Evolutionary conservation across 2,329 filamentous ascomycete species (phyloP), one percentile per base, ranked within the genome.

Genomic region (Lecanoromycetidae sp.): DNA sequence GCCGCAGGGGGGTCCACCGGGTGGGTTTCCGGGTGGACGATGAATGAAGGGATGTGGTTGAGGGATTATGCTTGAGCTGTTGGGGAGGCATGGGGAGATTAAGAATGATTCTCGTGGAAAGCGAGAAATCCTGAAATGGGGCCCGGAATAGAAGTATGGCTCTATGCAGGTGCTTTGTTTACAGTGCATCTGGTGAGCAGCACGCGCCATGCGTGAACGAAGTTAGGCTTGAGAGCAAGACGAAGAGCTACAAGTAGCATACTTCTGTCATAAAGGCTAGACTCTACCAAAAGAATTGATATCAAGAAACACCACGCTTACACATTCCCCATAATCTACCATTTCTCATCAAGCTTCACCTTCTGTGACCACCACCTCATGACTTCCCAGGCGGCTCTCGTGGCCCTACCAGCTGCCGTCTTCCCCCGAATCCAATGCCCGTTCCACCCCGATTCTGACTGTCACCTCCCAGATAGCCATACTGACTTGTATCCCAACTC

Each of bases 401-500:
- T 9, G 77, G 77, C 12, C 77, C 77, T 53, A 80, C 72, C 55
- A 82, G 80, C 63, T 79, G 77, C 56, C 77, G 69, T 56, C 75
- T 68, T 1, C 65, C 66, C 13, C 75, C 74, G 59, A 77, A 68
- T 37, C 67, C 70, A 4, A 75, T 62, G 3, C 70, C 66, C 32
- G 63, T 60, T 4, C 71, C 74, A 19, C 67, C 66, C 49, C 68
- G 68, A 55, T 78, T 79, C 65, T 79, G 75, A 52, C 65, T 76
- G 56, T 80, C 77, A 2, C 77, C 77, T 4, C 77, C 77, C 56
- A 75, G 66, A 55, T 70, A 81, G 0, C 77, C 77, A 61, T 80
- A 80, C 60, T 80, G 77, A 57, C 80, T 74, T 7, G 79, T 74
- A 58, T 79, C 75, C 77, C 77, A 80, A 23, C 63, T 66, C 63